phyloP scores from a whole-genome alignment of 2,329 filamentous ascomycete genomes.

The Colletotrichum sp. region DNA sequence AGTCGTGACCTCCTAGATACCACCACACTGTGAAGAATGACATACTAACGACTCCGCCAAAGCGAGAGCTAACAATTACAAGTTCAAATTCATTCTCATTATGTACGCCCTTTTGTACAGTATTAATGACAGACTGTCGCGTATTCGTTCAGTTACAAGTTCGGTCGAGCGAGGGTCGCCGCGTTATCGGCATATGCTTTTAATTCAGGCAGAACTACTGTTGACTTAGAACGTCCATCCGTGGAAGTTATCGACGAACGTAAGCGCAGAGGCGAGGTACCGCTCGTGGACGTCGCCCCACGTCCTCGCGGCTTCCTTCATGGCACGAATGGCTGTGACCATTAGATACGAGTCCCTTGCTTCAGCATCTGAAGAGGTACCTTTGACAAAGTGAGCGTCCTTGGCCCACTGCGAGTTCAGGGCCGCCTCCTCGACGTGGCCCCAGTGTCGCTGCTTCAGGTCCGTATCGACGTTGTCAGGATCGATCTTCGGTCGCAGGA shows the following conservation, averaged over 20 bases:
- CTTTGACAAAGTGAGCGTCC: conserved; percentile 88
- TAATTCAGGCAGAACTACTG: background rate
- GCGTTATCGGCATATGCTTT: background rate
- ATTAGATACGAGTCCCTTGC: background rate
- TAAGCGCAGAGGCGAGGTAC: conserved; percentile 72
- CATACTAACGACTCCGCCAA: background rate
- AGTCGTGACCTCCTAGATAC: too few species aligned
- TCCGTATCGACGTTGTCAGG: conserved; percentile 68
- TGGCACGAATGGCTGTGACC: conserved; percentile 67
- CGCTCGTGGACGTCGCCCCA: conserved; percentile 74
- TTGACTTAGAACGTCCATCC: conserved; percentile 60
- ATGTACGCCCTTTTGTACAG: background rate
- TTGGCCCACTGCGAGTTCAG: conserved; percentile 69
- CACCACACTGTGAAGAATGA: background rate
- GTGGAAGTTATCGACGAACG: conserved; percentile 75
- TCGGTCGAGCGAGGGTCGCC: background rate
- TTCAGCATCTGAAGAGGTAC: conserved; percentile 43
- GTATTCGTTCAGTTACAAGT: background rate
- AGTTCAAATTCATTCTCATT: background rate
- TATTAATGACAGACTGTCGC: background rate
- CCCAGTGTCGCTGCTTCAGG: conserved; percentile 74
- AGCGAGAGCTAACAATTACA: background rate
- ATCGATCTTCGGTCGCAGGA: conserved; percentile 75
- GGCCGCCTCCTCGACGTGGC: conserved; percentile 74
- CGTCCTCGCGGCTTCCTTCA: conserved; percentile 75